Evolutionary conservation across 176 grass and related monocot species (phyloP).

Genomic region (Tillandsia fasciculata): DNA sequence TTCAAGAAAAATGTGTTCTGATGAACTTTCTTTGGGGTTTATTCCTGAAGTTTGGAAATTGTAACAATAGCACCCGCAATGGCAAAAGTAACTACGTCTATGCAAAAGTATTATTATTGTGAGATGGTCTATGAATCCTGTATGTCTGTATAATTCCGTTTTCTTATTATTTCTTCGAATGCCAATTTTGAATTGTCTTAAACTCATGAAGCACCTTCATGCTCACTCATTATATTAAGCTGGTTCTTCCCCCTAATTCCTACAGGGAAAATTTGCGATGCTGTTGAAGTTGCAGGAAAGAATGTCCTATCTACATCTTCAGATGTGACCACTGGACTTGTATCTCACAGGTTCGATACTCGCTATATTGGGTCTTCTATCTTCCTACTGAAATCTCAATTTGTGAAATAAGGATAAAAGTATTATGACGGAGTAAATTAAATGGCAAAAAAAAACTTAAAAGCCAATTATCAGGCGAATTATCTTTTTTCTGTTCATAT

Average conservation of each 20-base stretch:
- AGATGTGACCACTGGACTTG: slow-evolving; percentile 63
- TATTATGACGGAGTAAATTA: neutral
- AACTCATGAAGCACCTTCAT: neutral
- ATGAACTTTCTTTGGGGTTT: no score
- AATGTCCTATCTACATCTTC: slow-evolving; percentile 84
- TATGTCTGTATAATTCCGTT: no score
- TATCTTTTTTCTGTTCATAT: no score
- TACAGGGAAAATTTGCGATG: slow-evolving; percentile 73
- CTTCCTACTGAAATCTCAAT: neutral
- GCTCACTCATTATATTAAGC: neutral
- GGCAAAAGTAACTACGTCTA: no score
- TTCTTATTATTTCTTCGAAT: no score
- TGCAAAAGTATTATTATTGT: no score
- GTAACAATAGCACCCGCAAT: no score
- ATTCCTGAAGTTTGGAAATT: no score
- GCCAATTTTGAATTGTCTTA: no score
- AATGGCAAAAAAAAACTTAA: no score
- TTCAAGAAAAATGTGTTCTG: neutral
- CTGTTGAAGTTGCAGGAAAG: slow-evolving; percentile 72
- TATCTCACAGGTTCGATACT: slow-evolving; percentile 53
- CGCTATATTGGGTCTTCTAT: slow-evolving; percentile 2
- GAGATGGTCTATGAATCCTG: no score
- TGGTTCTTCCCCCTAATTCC: neutral
- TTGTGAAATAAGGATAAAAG: neutral
- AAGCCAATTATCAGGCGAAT: no score